phyloP scores from a whole-genome alignment of 108 stramenopile genomes.

The Skeletonema menzelii region DNA sequence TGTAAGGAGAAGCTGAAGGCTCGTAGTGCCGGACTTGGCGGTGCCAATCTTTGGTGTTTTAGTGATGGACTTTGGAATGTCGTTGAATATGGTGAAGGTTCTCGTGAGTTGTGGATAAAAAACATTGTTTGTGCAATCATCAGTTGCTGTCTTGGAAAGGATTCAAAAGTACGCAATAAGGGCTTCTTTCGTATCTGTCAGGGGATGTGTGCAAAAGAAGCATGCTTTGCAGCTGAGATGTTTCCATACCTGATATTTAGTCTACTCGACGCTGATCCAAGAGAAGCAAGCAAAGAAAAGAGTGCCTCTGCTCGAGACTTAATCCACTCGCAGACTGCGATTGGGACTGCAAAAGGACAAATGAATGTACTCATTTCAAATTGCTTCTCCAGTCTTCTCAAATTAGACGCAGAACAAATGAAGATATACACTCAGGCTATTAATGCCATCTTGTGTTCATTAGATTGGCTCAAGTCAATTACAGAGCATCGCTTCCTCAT shows the following conservation, averaged over 20 bases:
- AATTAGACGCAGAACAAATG: constrained; percentile 2
- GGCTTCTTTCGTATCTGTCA: constrained; percentile 60
- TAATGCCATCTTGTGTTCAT: constrained; percentile 51
- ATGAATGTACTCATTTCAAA: constrained; percentile 39
- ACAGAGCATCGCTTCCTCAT: constrained; percentile 54
- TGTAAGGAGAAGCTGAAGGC: constrained; percentile 28
- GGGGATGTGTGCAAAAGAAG: constrained; percentile 56
- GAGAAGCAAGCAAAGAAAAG: constrained; percentile 4
- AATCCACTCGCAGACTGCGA: constrained; percentile 34
- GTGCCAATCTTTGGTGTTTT: constrained; percentile 69
- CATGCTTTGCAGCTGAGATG: constrained; percentile 55
- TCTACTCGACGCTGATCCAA: constrained; percentile 41
- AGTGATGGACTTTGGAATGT: constrained; percentile 54
- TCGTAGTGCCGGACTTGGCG: neutral
- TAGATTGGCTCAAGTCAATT: constrained; percentile 52
- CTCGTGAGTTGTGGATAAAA: constrained; percentile 64
- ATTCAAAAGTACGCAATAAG: constrained; percentile 17
- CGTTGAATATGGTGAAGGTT: neutral
- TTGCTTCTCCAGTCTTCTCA: constrained; percentile 42
- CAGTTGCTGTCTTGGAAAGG: constrained; percentile 51
- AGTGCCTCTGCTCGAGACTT: constrained; percentile 26
- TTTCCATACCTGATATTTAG: constrained; percentile 67
- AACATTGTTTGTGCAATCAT: constrained; percentile 62
- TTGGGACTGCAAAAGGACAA: constrained; percentile 41
- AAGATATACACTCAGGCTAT: constrained; percentile 29